These are phyloP conservation scores for Inosperma sp. DNA, from an alignment of 768 basidiomycete species.

Conservation along the genomic window DNA sequence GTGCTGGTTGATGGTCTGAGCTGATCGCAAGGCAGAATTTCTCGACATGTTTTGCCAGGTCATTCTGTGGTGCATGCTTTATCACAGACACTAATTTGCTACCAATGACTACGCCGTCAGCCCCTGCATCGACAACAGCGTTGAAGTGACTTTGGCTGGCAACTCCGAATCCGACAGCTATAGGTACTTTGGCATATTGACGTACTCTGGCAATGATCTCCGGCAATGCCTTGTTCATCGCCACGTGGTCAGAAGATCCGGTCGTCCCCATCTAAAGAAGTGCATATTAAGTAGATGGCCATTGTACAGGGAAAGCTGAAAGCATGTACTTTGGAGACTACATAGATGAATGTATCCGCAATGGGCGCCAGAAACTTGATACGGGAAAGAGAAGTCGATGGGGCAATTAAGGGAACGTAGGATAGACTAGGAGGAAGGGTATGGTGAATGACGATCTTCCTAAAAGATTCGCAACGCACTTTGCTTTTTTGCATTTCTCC, in stretches of 20 bases:
- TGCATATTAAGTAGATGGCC: slow-evolving; percentile 11
- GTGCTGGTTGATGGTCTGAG: slow-evolving; percentile 19
- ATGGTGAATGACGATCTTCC: background rate
- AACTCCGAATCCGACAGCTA: slow-evolving; percentile 97
- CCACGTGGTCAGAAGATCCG: slow-evolving; percentile 74
- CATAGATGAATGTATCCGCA: slow-evolving; percentile 96
- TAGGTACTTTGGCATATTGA: slow-evolving; percentile 68
- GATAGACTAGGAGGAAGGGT: slow-evolving; percentile 56
- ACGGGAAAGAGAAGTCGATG: slow-evolving; percentile 82
- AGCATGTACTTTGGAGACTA: slow-evolving; percentile 90
- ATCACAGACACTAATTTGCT: slow-evolving; percentile 80
- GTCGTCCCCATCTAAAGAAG: slow-evolving; percentile 86
- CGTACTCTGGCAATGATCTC: slow-evolving; percentile 82
- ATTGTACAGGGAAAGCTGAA: background rate
- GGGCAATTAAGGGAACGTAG: slow-evolving; percentile 93
- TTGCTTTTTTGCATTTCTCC: slow-evolving; percentile 73
- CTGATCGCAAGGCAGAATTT: slow-evolving; percentile 72
- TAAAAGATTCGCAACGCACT: slow-evolving; percentile 56
- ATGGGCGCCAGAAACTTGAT: slow-evolving; percentile 90
- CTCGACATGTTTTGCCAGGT: slow-evolving; percentile 54
- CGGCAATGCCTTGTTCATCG: slow-evolving; percentile 73
- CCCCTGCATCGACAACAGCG: slow-evolving; percentile 77
- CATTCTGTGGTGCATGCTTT: slow-evolving; percentile 51
- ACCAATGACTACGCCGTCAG: slow-evolving; percentile 93
- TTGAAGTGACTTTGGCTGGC: slow-evolving; percentile 88